phyloP scores from a whole-genome alignment of 768 basidiomycete genomes.

The Agaricus sinodeliciosus region DNA sequence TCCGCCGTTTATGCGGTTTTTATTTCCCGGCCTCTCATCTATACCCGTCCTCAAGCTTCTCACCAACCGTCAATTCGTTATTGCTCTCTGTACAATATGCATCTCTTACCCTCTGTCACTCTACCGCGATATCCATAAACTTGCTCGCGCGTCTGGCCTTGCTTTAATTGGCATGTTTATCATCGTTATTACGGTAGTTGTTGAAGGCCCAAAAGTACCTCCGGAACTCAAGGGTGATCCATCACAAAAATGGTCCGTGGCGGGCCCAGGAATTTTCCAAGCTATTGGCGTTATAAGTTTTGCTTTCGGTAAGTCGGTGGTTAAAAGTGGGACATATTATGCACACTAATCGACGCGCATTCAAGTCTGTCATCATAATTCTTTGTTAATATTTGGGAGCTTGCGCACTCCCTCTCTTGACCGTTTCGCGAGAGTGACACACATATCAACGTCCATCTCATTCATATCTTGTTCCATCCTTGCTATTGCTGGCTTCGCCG shows the following conservation, averaged over 20 bases:
- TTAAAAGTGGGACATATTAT: no score
- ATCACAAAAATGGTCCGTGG: conserved; percentile 62
- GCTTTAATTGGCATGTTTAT: conserved; percentile 91
- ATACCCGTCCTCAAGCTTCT: conserved; percentile 75
- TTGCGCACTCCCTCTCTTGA: conserved; percentile 91
- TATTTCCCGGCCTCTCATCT: conserved; percentile 65
- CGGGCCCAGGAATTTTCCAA: conserved; percentile 81
- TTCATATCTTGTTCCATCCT: conserved; percentile 81
- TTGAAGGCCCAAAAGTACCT: conserved; percentile 74
- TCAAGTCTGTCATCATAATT: conserved; percentile 93
- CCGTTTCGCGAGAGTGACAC: conserved; percentile 88
- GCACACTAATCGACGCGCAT: no score
- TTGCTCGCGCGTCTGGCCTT: conserved; percentile 86
- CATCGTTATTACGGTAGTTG: conserved; percentile 80
- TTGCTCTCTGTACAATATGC: conserved; percentile 76
- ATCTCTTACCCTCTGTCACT: conserved; percentile 94
- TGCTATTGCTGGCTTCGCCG: conserved; percentile 78
- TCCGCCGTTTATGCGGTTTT: conserved; percentile 83
- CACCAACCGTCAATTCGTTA: conserved; percentile 84
- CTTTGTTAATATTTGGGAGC: conserved; percentile 92
- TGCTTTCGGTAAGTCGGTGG: conserved; percentile 52
- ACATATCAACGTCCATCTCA: conserved; percentile 82
- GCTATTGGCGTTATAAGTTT: conserved; percentile 98
- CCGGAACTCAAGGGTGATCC: conserved; percentile 74
- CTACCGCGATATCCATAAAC: conserved; percentile 96